A percentile compares a stretch with the other conserved stretches of the same genome.
phyloP scores from a whole-genome alignment of 2,329 filamentous ascomycete genomes.

The Cyanodermella asteris region DNA sequence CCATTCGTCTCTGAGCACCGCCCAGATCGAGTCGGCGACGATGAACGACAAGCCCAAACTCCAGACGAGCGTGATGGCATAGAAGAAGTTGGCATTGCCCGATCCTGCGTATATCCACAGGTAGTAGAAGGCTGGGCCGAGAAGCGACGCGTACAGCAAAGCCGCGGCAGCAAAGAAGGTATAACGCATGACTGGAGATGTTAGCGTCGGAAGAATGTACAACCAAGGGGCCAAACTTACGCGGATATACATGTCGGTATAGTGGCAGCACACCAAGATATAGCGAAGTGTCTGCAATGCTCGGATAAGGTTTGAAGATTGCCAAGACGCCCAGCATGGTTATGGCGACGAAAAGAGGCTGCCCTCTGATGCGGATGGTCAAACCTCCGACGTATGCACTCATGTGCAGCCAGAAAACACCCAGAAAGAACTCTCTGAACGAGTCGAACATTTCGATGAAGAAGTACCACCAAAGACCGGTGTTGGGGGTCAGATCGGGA shows the following conservation, averaged over 20 bases:
- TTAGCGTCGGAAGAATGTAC: conserved; percentile 10
- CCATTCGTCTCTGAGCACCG: conserved; percentile 77
- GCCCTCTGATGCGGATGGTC: conserved; percentile 57
- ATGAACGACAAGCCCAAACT: conserved; percentile 72
- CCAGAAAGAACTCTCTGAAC: conserved; percentile 90
- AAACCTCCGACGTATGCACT: conserved; percentile 74
- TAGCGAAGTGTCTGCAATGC: conserved; percentile 69
- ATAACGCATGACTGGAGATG: conserved; percentile 57
- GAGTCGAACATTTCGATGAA: conserved; percentile 99
- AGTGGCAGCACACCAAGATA: conserved; percentile 68
- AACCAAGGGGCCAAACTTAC: conserved; percentile 22
- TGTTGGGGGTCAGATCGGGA: conserved; percentile 81
- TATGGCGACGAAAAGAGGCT: conserved; percentile 68
- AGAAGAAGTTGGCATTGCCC: conserved; percentile 98
- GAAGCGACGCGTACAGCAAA: conserved; percentile 65
- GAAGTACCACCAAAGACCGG: conserved; percentile 98
- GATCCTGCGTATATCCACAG: conserved; percentile 96
- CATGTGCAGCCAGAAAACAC: conserved; percentile 93
- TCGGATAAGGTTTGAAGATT: conserved; percentile 94
- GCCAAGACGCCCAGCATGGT: conserved; percentile 76
- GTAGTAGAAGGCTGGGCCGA: conserved; percentile 90
- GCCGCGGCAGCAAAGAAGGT: conserved; percentile 68
- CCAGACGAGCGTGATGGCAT: conserved; percentile 98
- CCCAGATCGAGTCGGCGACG: conserved; percentile 72
- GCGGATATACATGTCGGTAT: conserved; percentile 75